Evolutionary conservation across 768 basidiomycete genomes (phyloP), one percentile per base, ranked within the genome.

Genomic region (Lepiota venenata): DNA sequence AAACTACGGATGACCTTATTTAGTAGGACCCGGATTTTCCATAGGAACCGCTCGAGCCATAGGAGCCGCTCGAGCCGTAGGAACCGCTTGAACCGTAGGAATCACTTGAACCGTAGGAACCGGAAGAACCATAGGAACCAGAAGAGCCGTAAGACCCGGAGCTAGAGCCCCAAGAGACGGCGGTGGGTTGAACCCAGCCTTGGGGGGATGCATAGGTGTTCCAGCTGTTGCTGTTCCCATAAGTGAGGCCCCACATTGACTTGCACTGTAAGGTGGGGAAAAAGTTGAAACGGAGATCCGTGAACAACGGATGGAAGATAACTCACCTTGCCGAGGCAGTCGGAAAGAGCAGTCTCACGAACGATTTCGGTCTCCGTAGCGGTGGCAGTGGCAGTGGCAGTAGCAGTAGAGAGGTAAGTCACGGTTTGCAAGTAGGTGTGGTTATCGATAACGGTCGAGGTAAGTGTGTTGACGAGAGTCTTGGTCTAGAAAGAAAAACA

Each of bases 391-490:
- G 74, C 67, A 1, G 79, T 79, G 37, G 72, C 69, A 8, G 76
- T 79, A 7, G 70, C 69, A 8, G 77, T 79, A n/a, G 77, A 75
- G 47, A 81, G 44, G 56, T 77, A 74, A 20, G 83, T 84, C 54
- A 74, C 68, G 7, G 82, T 84, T 68, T 77, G 67, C 37, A 79
- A 48, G 58, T 69, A 60, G 7, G 83, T 85, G 59, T 67, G 66
- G 56, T 79, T 67, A 60, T 79, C 69, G 44, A 76, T 74, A 61
- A 75, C 65, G 14, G 81, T 82, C 32, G 79, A 71, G 1, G 83
- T 83, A 60, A 80, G 52, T 2, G 83, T 85, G 63, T 80, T 72
- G 60, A 78, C 67, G 50, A 84, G 67, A 3, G 84, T 86, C 72
- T 78, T 68, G 37, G 85, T 87, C 80, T 84, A 58, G 18, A 56